phyloP scores from a whole-genome alignment of 495 filamentous ascomycete genomes.

The Penicillium flavigenum region DNA sequence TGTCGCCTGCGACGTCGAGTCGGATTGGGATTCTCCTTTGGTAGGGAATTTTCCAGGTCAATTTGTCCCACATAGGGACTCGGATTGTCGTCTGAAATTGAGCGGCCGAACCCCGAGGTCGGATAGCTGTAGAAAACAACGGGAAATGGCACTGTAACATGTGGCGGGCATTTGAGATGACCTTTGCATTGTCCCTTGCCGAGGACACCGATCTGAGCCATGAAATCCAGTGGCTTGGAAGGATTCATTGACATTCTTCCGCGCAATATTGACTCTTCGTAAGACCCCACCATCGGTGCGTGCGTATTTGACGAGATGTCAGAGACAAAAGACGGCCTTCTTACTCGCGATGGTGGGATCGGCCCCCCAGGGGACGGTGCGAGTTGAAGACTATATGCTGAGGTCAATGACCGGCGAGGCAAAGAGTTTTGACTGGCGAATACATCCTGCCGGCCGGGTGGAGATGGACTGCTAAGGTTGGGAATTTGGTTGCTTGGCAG shows the following conservation, averaged over 20 bases:
- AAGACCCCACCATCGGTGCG: constrained; percentile 95
- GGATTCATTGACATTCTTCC: constrained; percentile 97
- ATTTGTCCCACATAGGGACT: constrained; percentile 96
- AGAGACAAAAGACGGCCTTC: constrained; percentile 70
- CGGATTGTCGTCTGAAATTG: constrained; percentile 72
- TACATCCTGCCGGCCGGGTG: constrained; percentile 41
- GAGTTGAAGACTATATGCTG: constrained; percentile 56
- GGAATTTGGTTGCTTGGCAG: constrained; percentile 25
- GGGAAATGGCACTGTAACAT: constrained; percentile 90
- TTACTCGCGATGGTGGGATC: constrained; percentile 54
- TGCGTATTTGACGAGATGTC: constrained; percentile 77
- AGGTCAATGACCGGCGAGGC: constrained; percentile 71
- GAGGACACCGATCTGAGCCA: constrained; percentile 92
- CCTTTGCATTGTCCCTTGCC: constrained; percentile 88
- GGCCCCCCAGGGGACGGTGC: constrained; percentile 54
- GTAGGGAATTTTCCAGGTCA: constrained; percentile 79
- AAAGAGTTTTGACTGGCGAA: constrained; percentile 67
- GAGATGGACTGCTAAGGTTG: constrained; percentile 20
- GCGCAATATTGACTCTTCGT: constrained; percentile 92
- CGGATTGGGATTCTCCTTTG: constrained; percentile 43
- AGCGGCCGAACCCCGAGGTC: constrained; percentile 59
- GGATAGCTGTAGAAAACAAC: constrained; percentile 95
- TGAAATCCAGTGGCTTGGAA: constrained; percentile 88
- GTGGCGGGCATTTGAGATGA: constrained; percentile 80
- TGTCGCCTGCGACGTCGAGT: constrained; percentile 46